phyloP scores from a whole-genome alignment of 805 yeast species.

The Metschnikowia drakensbergensis region DNA sequence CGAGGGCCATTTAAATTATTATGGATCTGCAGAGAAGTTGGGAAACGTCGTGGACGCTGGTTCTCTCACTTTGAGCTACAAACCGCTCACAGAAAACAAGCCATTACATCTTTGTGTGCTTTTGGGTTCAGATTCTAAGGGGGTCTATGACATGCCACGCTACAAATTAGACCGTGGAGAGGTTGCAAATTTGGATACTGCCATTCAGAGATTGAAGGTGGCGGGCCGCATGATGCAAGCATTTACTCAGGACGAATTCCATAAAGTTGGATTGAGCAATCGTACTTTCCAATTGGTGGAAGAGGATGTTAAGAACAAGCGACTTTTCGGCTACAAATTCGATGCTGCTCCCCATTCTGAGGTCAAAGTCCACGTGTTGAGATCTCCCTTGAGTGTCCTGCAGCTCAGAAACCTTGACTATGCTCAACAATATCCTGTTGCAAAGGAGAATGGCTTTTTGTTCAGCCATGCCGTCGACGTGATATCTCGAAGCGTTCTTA shows the following conservation, averaged over 20 bases:
- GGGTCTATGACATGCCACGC: constrained; percentile 64
- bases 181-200: constrained; percentile 64
- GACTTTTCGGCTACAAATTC: constrained; percentile 32
- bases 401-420: constrained; percentile 73
- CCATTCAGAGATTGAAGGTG: constrained; percentile 68
- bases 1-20: constrained; percentile 25
- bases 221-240: constrained; percentile 90
- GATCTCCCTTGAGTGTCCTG: constrained; percentile 60
- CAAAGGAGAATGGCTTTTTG: constrained; percentile 68
- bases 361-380: constrained; percentile 75
- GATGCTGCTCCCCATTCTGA: constrained; percentile 55
- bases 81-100: constrained; percentile 59
- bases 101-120: constrained; percentile 80
- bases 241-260: constrained; percentile 86
- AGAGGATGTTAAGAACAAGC: constrained; percentile 30
- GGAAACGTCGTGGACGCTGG: constrained; percentile 22
- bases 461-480: constrained; percentile 80
- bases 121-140: constrained; percentile 72
- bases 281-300: constrained; percentile 75
- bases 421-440: constrained; percentile 84
- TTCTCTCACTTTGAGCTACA: constrained; percentile 22
- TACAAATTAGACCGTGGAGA: constrained; percentile 47
- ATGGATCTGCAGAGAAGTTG: constrained; percentile 24
- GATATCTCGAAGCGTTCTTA: constrained; percentile 34
- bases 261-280: constrained; percentile 69